Evolutionary conservation across 2,329 filamentous ascomycete genomes (phyloP).

Genomic region (Pyricularia pennisetigena): DNA sequence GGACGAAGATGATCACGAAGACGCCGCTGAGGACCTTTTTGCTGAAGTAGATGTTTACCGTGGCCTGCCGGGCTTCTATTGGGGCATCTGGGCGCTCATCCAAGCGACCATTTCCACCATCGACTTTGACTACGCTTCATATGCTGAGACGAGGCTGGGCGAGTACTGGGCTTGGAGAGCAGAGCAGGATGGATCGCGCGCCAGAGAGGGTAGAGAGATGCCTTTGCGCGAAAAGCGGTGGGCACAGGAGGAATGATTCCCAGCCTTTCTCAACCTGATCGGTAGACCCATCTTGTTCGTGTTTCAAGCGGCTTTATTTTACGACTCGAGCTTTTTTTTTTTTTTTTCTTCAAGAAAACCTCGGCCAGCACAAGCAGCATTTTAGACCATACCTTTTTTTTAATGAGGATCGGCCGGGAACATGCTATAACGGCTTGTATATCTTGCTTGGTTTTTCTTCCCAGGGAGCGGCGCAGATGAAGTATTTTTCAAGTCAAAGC

Average conservation of each 20-base stretch:
- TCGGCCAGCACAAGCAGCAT: neutral
- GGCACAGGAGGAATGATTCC: constrained; percentile 41
- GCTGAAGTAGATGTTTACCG: constrained; percentile 79
- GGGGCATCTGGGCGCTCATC: constrained; percentile 94
- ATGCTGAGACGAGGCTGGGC: constrained; percentile 74
- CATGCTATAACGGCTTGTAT: neutral
- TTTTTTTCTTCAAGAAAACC: neutral
- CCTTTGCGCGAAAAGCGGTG: constrained; percentile 72
- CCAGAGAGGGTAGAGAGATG: constrained; percentile 42
- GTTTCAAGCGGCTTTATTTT: neutral
- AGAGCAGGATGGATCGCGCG: constrained; percentile 55
- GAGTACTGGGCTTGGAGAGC: constrained; percentile 93
- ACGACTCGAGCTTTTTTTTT: neutral
- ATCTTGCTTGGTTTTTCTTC: neutral
- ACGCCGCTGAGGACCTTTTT: constrained; percentile 55
- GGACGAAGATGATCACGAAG: constrained; percentile 24
- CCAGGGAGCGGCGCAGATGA: neutral
- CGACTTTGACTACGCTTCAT: constrained; percentile 90
- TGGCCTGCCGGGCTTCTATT: constrained; percentile 80
- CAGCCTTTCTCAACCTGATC: neutral
- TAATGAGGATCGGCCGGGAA: neutral
- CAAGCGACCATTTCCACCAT: constrained; percentile 92
- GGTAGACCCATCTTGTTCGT: too few relatives aligned
- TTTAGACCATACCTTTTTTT: neutral
- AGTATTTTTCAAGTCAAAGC: neutral